Evolutionary conservation across 192 early-diverging fungal species (phyloP).

Genomic region (Linnemannia hyalina): DNA sequence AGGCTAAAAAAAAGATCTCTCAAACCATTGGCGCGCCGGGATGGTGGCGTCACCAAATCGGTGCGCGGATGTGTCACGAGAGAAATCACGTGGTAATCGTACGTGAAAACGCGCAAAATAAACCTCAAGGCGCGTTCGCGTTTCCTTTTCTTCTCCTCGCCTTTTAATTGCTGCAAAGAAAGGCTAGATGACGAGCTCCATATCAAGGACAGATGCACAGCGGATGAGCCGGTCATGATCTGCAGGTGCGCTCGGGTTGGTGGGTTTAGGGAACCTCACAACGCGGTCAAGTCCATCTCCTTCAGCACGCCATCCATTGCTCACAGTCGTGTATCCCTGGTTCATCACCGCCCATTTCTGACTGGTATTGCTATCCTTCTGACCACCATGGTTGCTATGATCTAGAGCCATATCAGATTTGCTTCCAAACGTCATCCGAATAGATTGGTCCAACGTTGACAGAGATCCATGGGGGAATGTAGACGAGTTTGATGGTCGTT

Average conservation of each 20-base stretch:
- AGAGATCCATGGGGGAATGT: neutral
- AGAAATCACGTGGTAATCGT: too few relatives aligned
- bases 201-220: neutral
- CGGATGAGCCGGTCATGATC: neutral
- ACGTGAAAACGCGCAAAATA: too few relatives aligned
- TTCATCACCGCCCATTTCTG: constrained; percentile 5
- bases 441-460: neutral
- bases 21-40: too few relatives aligned
- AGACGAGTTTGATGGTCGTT: neutral
- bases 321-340: constrained; percentile 22
- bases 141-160: too few relatives aligned
- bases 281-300: constrained; percentile 36
- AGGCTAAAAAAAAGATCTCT: too few relatives aligned
- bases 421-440: neutral
- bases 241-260: constrained; percentile 9
- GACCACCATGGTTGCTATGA: neutral
- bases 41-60: too few relatives aligned
- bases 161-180: too few relatives aligned
- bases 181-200: neutral
- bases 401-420: neutral
- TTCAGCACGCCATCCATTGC: constrained; percentile 40
- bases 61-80: too few relatives aligned
- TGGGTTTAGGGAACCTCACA: constrained; percentile 25
- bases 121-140: too few relatives aligned
- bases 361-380: neutral